A percentile compares a stretch with the other conserved stretches of the same genome.
Evolutionary conservation across 2,329 filamentous ascomycete genomes (phyloP).

Genomic region (Fusarium setosum): DNA sequence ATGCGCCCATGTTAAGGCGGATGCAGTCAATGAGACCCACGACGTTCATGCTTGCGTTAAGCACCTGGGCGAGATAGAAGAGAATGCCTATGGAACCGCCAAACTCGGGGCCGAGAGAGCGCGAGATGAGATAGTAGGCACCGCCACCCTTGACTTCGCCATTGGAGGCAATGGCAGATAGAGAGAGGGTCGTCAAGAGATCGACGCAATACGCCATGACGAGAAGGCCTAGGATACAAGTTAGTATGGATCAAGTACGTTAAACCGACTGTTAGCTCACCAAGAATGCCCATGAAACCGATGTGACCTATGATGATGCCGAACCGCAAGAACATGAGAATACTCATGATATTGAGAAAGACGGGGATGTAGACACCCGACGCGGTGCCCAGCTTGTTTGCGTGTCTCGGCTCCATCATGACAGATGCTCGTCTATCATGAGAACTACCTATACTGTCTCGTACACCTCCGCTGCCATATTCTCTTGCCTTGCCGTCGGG

Average conservation of each 20-base stretch:
- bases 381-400: conserved; percentile 78
- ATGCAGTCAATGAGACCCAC: conserved; percentile 88
- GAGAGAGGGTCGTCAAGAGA: conserved; percentile 84
- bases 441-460: conserved; percentile 8
- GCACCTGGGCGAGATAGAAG: conserved; percentile 89
- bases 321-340: conserved; percentile 92
- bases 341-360: conserved; percentile 89
- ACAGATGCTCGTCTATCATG: conserved; percentile 27
- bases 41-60: conserved; percentile 89
- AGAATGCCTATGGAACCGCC: conserved; percentile 89
- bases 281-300: conserved; percentile 82
- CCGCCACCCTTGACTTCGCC: conserved; percentile 89
- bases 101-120: conserved; percentile 88
- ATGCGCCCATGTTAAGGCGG: conserved; percentile 76
- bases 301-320: conserved; percentile 85
- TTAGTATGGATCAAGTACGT: neutral
- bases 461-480: conserved; percentile 17
- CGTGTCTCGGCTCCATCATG: conserved; percentile 52
- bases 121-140: conserved; percentile 89
- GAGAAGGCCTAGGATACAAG: conserved; percentile 68
- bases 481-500: conserved; percentile 25
- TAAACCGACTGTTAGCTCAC: conserved; percentile 55
- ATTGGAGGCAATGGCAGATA: conserved; percentile 91
- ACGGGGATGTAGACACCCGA: conserved; percentile 88
- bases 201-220: conserved; percentile 82